These are phyloP conservation scores for Bretschneidera sinensis DNA, from an alignment of 345 rosid species.

Conservation along the genomic window DNA sequence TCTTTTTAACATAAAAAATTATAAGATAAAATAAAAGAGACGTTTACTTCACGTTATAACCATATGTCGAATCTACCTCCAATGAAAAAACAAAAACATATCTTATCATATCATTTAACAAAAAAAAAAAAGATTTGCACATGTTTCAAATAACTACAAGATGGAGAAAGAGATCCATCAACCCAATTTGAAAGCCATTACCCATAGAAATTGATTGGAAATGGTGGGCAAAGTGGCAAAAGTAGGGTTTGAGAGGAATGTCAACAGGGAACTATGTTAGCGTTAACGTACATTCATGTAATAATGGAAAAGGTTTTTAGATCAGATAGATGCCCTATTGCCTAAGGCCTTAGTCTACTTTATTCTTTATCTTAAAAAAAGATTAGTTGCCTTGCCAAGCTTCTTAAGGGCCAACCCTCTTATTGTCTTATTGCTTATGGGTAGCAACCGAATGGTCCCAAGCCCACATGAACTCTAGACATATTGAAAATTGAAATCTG, in stretches of 20 bases:
- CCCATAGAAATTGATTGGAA: too few species aligned
- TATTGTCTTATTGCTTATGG: not conserved
- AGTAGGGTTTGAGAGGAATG: constrained; percentile 7
- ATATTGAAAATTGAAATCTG: not conserved
- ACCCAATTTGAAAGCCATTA: constrained; percentile 6
- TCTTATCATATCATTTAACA: too few species aligned
- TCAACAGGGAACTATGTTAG: constrained; percentile 11
- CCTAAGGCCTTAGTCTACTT: constrained; percentile 12
- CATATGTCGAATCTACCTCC: too few species aligned
- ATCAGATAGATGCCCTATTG: too few species aligned
- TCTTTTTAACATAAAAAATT: too few species aligned
- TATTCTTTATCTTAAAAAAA: constrained; percentile 11
- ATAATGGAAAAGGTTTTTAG: constrained; percentile 9
- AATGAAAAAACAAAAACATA: too few species aligned
- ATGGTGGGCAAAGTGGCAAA: too few species aligned
- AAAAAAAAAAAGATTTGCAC: too few species aligned
- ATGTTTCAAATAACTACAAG: too few species aligned
- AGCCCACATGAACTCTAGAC: constrained; percentile 3
- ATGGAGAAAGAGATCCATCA: not conserved
- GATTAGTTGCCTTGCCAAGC: constrained; percentile 1
- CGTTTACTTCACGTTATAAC: too few species aligned
- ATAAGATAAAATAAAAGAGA: too few species aligned
- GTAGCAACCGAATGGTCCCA: not conserved
- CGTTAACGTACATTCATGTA: not conserved
- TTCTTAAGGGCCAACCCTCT: constrained; percentile 10